These are phyloP conservation scores for Apiospora koreana DNA, from an alignment of 2,329 filamentous ascomycete species.

Conservation along the genomic window DNA sequence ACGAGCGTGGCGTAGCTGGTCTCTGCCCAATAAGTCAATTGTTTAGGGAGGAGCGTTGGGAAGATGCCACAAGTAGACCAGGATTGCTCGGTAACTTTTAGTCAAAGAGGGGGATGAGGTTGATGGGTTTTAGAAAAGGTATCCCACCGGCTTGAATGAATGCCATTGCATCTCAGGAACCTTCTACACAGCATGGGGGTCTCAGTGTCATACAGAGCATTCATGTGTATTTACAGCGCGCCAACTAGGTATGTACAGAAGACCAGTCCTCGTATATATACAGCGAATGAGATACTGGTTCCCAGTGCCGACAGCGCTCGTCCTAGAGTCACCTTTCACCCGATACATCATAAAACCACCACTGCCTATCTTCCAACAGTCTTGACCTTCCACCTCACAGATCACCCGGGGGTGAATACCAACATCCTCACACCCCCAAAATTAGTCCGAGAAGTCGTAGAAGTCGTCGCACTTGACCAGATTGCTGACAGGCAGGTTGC, in stretches of 20 bases:
- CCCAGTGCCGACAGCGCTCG: not conserved
- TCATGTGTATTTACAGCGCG: not conserved
- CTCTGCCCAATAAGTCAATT: too few relatives aligned
- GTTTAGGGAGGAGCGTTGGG: too few relatives aligned
- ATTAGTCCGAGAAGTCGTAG: not conserved
- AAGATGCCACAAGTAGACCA: too few relatives aligned
- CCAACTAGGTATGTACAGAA: not conserved
- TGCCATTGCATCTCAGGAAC: too few relatives aligned
- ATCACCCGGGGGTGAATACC: not conserved
- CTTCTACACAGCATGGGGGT: too few relatives aligned
- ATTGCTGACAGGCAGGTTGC: conserved; percentile 5
- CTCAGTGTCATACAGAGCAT: not conserved
- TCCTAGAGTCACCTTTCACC: not conserved
- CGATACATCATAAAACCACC: not conserved
- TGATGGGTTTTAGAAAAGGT: too few relatives aligned
- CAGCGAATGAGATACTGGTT: not conserved
- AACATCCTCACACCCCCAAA: not conserved
- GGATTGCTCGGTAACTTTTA: too few relatives aligned
- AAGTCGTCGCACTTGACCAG: conserved; percentile 4
- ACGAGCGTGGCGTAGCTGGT: too few relatives aligned
- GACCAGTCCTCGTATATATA: not conserved
- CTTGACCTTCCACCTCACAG: not conserved
- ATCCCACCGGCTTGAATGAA: too few relatives aligned
- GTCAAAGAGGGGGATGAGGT: too few relatives aligned
- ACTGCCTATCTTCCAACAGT: not conserved